Conservation (phyloP, 2,329 filamentous ascomycete genomes). For the Ambrosiella cleistominuta region DNA sequence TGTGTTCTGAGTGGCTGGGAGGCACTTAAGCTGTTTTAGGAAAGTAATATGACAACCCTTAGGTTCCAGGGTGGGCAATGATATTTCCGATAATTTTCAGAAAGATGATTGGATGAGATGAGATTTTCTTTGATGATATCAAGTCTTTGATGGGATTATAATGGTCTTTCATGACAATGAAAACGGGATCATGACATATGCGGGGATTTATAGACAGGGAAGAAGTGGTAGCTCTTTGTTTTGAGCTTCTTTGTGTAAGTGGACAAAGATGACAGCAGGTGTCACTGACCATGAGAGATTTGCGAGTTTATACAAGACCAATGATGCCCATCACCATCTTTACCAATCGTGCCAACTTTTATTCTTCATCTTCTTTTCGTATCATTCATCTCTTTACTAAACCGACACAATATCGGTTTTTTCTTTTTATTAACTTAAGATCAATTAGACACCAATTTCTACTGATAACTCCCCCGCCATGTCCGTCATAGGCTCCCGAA, state of each 20-base stretch:
- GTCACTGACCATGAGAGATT: no score
- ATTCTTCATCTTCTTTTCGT: neutral
- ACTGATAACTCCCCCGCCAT: neutral
- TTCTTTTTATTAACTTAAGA: no score
- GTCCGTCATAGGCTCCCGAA: neutral
- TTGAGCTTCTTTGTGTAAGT: neutral
- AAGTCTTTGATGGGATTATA: neutral
- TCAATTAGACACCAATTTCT: no score
- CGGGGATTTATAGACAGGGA: no score
- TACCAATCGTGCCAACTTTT: neutral
- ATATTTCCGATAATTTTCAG: neutral
- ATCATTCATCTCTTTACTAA: neutral
- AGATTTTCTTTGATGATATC: neutral
- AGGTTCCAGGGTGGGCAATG: neutral
- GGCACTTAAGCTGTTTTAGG: conserved; percentile 5
- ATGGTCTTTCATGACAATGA: neutral
- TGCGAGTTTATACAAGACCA: no score
- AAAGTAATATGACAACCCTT: conserved; percentile 1
- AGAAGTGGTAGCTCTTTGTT: neutral
- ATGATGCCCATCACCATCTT: no score
- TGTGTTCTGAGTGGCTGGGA: neutral
- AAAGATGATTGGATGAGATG: neutral
- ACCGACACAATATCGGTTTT: neutral
- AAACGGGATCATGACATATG: neutral
- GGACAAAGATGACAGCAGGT: neutral